These are phyloP conservation scores for Cymbopogon citratus DNA, from an alignment of 176 grass and related monocot genomes.

Conservation along the genomic window DNA sequence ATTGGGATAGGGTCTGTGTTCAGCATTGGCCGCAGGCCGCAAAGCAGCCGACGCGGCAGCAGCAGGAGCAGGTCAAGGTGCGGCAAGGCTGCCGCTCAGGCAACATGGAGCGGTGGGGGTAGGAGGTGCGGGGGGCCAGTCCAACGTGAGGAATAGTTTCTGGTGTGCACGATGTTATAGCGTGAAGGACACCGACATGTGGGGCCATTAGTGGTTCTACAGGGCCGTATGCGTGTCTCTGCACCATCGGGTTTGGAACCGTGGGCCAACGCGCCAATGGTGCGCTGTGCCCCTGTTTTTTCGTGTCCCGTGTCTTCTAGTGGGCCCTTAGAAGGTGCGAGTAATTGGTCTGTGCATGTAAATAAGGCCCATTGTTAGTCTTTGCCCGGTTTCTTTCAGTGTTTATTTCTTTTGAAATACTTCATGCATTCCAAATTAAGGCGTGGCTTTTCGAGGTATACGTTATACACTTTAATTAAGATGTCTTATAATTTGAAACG, in stretches of 20 bases:
- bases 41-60: not conserved
- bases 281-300: not conserved
- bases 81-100: constrained; percentile 6
- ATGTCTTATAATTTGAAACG: too few species aligned
- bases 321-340: not conserved
- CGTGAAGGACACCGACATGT: not conserved
- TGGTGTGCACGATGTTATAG: constrained; percentile 21
- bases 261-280: not conserved
- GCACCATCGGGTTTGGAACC: not conserved
- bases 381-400: too few species aligned
- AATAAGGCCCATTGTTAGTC: not conserved
- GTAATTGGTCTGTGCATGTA: not conserved
- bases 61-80: not conserved
- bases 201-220: not conserved
- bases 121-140: not conserved
- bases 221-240: not conserved
- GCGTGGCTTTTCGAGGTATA: too few species aligned
- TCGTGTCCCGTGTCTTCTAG: not conserved
- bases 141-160: not conserved
- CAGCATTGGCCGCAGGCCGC: not conserved
- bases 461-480: too few species aligned
- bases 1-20: constrained; percentile 9
- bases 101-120: not conserved
- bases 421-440: too few species aligned
- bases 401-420: too few species aligned